Conservation (phyloP, 2,329 filamentous ascomycete genomes). For the Alternaria ventricosa region DNA sequence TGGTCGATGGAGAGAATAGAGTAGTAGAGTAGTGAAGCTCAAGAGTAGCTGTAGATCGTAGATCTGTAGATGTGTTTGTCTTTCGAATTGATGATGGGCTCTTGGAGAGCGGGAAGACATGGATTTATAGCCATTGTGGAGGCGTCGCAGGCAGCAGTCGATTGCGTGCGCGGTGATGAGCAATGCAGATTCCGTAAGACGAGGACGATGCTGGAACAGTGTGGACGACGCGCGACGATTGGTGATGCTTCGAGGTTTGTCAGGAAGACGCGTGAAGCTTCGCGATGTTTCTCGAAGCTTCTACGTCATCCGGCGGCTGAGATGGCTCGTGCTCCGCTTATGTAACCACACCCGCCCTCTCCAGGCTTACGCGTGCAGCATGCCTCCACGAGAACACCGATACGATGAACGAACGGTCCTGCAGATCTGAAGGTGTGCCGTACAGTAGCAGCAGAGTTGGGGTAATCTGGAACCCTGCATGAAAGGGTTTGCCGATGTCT, state of each 20-base stretch:
- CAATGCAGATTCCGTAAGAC: conserved; percentile 36
- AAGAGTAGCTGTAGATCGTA: conserved; percentile 26
- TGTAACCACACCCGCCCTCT: conserved; percentile 26
- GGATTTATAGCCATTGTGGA: conserved; percentile 43
- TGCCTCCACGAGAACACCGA: background rate
- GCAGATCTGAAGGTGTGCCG: background rate
- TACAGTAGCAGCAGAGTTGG: accelerated
- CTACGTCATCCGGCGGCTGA: conserved; percentile 4
- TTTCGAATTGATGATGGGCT: conserved; percentile 35
- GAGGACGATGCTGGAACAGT: conserved; percentile 36
- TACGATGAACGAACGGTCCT: background rate
- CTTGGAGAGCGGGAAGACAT: conserved; percentile 13
- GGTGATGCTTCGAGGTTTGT: conserved; percentile 32
- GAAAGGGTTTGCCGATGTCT: background rate
- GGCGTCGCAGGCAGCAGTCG: conserved; percentile 32
- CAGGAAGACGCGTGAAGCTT: conserved; percentile 30
- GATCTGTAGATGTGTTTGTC: conserved; percentile 29
- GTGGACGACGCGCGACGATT: conserved; percentile 29
- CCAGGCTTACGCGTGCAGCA: background rate
- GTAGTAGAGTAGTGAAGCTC: conserved; percentile 19
- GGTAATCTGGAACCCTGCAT: background rate
- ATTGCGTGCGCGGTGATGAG: conserved; percentile 34
- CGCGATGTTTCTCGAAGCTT: conserved; percentile 34
- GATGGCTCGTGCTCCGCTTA: conserved; percentile 12
- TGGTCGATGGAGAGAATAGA: conserved; percentile 9